Base-by-base conservation (phyloP, 2,329 filamentous ascomycete species). In the Fusarium algeriense region DNA sequence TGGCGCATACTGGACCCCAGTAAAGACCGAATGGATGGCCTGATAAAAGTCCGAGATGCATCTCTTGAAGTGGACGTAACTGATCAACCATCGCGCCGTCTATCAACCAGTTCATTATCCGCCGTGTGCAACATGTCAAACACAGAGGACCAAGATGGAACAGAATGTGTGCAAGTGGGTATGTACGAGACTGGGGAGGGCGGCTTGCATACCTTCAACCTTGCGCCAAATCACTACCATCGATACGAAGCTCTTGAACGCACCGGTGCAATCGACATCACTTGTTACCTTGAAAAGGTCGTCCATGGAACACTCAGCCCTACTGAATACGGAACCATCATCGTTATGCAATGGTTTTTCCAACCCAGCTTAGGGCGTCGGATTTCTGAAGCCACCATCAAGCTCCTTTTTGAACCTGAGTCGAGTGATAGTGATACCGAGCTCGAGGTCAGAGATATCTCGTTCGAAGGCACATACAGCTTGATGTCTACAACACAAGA, bases 311-410 rank as follows among this genome's bases (percentile, higher is more conserved):
- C 56, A 12, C 8, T 58, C 1, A 11, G 14, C 11, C 44, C 55
- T 7, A 28, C 13, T 30, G 23, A 59, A 17, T 59, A 59, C 28
- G 56, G 28, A 15, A 28, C 56, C 7, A n/a, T 59, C 2, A 43
- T 59, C 2, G 28, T 43, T 12, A 52, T 59, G 56, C 44, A 52
- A n/a, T 59, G 56, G 56, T 41, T n/a, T 13, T 28, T 58, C 15
- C 55, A 58, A 40, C 55, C 55, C 17, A 34, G 10, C 7, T 23
- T 23, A n/a, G 34, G 40, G 10, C 20, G 30, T n/a, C 55, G 44
- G 3, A 28, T 58, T 15, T 58, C 55, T 1, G n/a, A 58, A 6
- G 55, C 44, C 2, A 58, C 55, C 7, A 58, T 58, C 20, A 17
- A 28, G 5, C 10, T 58, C 1, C 17, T 28, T 2, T 58, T 58